Percentiles rank a stretch among this genome's conserved stretches.
Evolutionary conservation across 2,329 filamentous ascomycete genomes (phyloP).

Genomic region (Blastomyces silverae): DNA sequence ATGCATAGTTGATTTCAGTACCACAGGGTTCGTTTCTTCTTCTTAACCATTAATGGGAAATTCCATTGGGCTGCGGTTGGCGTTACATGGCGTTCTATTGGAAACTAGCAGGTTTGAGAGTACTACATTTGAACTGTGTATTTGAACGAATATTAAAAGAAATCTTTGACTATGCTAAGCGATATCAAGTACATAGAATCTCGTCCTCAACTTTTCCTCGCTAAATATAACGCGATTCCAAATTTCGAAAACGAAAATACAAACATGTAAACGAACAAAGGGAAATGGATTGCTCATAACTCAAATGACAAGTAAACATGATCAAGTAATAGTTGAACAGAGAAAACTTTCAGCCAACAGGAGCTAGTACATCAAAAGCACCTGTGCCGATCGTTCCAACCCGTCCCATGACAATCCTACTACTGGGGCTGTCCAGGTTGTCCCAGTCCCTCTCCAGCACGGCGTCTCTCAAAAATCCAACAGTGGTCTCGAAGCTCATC

Average conservation of each 20-base stretch:
- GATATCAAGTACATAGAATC: slow-evolving; percentile 1
- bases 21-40: neutral
- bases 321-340: neutral
- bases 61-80: neutral
- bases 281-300: slow-evolving; percentile 2
- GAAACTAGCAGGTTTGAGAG: neutral
- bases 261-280: neutral
- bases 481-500: slow-evolving; percentile 98
- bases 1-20: neutral
- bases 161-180: slow-evolving; percentile 13
- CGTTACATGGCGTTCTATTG: neutral
- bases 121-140: neutral
- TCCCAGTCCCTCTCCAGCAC: slow-evolving; percentile 87
- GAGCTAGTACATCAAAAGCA: slow-evolving; percentile 74
- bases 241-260: slow-evolving; percentile 3
- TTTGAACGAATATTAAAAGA: slow-evolving; percentile 7
- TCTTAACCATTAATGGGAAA: slow-evolving; percentile 1
- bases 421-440: slow-evolving; percentile 75
- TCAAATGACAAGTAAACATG: slow-evolving; percentile 18
- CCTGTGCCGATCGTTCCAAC: slow-evolving; percentile 82
- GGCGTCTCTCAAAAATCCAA: slow-evolving; percentile 87
- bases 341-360: slow-evolving; percentile 35
- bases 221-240: slow-evolving; percentile 8
- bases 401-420: slow-evolving; percentile 79
- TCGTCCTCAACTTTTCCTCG: slow-evolving; percentile 10